These are phyloP conservation scores for Globisporangium barbulae DNA, from an alignment of 352 stramenopile genomes.

Conservation along the genomic window DNA sequence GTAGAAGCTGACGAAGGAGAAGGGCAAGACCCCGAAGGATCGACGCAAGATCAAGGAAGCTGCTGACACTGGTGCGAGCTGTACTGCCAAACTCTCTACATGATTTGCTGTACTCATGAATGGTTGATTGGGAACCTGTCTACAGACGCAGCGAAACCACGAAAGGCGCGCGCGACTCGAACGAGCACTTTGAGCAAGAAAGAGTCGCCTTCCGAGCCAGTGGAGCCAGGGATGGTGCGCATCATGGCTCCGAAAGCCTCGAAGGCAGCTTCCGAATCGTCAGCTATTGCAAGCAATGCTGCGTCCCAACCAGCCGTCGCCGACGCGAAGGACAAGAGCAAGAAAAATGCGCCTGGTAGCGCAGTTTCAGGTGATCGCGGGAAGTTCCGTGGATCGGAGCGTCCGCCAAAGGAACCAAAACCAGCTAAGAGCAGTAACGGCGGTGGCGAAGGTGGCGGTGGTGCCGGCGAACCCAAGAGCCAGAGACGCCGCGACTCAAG, in stretches of 20 bases:
- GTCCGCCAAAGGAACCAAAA: conserved; percentile 30
- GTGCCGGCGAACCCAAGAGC: conserved; percentile 25
- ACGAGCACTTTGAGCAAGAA: conserved; percentile 32
- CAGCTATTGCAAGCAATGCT: not conserved
- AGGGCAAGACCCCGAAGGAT: conserved; percentile 19
- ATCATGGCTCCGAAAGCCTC: conserved; percentile 49
- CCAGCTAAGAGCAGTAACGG: conserved; percentile 19
- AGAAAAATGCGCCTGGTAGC: conserved; percentile 10
- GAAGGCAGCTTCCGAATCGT: conserved; percentile 3
- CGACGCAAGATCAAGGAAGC: conserved; percentile 9
- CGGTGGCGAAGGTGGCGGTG: conserved; percentile 17
- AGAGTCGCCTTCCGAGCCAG: conserved; percentile 5
- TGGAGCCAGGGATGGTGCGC: conserved; percentile 43
- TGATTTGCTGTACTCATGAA: no score
- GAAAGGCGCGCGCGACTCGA: conserved; percentile 35
- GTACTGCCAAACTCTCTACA: not conserved
- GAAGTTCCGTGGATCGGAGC: conserved; percentile 24
- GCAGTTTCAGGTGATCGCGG: conserved; percentile 17
- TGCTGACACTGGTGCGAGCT: not conserved
- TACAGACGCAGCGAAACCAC: conserved; percentile 36
- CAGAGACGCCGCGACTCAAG: conserved; percentile 28
- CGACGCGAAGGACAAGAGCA: conserved; percentile 21
- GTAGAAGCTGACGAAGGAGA: conserved; percentile 20
- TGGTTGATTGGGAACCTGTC: not conserved
- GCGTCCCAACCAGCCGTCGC: not conserved